phyloP scores from a whole-genome alignment of 2,329 filamentous ascomycete species.

The Pseudogymnoascus pannorum region DNA sequence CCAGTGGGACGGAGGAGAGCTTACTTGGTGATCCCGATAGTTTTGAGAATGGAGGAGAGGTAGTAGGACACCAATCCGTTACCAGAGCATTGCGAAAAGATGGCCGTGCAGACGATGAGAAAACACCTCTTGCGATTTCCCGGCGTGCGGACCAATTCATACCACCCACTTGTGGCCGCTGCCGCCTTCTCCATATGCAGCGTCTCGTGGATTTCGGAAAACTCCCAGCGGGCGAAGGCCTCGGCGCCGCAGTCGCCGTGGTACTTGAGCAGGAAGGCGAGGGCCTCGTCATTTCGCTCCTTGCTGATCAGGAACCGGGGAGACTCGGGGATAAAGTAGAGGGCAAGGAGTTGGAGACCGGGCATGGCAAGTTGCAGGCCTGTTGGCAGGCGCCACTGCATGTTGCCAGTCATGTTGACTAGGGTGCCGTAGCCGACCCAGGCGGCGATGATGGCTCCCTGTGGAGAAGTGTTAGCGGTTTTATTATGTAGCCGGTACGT shows the following conservation, averaged over 20 bases:
- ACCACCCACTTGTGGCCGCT: slow-evolving; percentile 45
- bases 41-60: slow-evolving; percentile 53
- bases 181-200: slow-evolving; percentile 25
- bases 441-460: too few species aligned
- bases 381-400: too few species aligned
- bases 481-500: too few species aligned
- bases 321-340: too few species aligned
- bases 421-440: too few species aligned
- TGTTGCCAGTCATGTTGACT: too few species aligned
- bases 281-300: slow-evolving; percentile 45
- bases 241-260: slow-evolving; percentile 50
- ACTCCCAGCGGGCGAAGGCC: slow-evolving; percentile 42
- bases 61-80: slow-evolving; percentile 65
- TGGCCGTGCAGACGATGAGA: slow-evolving; percentile 54
- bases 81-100: slow-evolving; percentile 62
- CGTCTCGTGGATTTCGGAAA: slow-evolving; percentile 25
- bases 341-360: too few species aligned
- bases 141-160: slow-evolving; percentile 43
- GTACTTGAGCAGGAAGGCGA: slow-evolving; percentile 45
- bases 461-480: too few species aligned
- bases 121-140: slow-evolving; percentile 58
- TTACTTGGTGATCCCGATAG: slow-evolving; percentile 47
- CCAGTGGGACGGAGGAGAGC: too few species aligned
- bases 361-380: too few species aligned
- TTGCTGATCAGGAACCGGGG: slow-evolving; percentile 54